Conservation (phyloP, 1,284 basidiomycete species). For the Prillingera fragicola region DNA sequence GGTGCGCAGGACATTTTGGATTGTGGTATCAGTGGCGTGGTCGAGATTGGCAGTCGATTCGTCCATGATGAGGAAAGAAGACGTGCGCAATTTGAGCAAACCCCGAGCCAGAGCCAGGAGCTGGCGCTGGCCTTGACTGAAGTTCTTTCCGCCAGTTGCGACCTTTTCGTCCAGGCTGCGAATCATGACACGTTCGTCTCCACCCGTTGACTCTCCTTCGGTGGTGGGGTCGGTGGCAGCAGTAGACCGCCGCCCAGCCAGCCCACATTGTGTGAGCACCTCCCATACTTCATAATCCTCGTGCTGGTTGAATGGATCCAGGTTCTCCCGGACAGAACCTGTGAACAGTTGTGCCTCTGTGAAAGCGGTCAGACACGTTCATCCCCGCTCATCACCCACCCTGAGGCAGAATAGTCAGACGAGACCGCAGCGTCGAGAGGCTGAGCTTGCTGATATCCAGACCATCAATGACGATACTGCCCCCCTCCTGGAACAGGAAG, state of each 20-base stretch:
- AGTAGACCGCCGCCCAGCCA: conserved; percentile 42
- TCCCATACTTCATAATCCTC: conserved; percentile 54
- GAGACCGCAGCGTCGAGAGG: conserved; percentile 50
- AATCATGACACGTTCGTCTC: conserved; percentile 49
- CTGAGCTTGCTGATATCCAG: conserved; percentile 51
- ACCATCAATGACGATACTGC: conserved; percentile 50
- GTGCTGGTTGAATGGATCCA: conserved; percentile 51
- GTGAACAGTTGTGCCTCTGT: conserved; percentile 49
- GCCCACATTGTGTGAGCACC: conserved; percentile 51
- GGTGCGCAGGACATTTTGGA: conserved; percentile 49
- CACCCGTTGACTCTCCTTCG: conserved; percentile 19
- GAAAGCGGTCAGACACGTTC: not conserved
- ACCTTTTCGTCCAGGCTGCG: conserved; percentile 52
- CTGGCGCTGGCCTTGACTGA: conserved; percentile 54
- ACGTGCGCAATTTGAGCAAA: conserved; percentile 50
- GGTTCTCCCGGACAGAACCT: conserved; percentile 49
- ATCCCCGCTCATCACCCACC: conserved; percentile 28
- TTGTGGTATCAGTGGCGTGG: conserved; percentile 49
- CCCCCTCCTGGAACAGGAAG: conserved; percentile 49
- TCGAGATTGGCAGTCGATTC: conserved; percentile 53
- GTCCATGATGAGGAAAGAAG: conserved; percentile 54
- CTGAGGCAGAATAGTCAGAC: conserved; percentile 54
- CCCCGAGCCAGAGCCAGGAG: conserved; percentile 55
- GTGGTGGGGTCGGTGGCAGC: conserved; percentile 15
- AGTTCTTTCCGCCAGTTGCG: conserved; percentile 50